Evolutionary conservation across 352 stramenopile genomes (phyloP), one percentile per base, ranked within the genome.

Genomic region (Pythium monospermum): DNA sequence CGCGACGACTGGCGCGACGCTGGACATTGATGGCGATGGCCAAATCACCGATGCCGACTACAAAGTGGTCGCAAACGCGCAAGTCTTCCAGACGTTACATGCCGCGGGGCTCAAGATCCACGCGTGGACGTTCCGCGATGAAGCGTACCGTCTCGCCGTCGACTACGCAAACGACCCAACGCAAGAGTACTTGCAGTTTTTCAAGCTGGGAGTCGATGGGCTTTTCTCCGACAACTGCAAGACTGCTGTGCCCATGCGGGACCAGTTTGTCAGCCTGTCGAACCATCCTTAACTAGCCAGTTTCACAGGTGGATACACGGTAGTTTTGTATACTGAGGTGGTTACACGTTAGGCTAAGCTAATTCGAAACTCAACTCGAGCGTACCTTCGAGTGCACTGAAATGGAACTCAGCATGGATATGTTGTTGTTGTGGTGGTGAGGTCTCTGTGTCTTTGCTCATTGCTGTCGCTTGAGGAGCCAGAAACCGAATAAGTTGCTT

Each of bases 401-500:
- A 88, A 33, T 54, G 49, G 39, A 85, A 85, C 6, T 30, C 56
- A 18, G 64, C 71, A 12, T 59, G 58, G 70, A n/a, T 12, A 25
- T 59, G 0, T 40, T 15, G 27, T 44, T 31, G 15, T 11, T 40
- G 3, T 22, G 22, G 22, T 55, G 35, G 18, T 38, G 18, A n/a
- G n/a, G n/a, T n/a, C n/a, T n/a, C n/a, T n/a, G n/a, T n/a, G n/a
- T n/a, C n/a, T n/a, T n/a, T n/a, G n/a, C n/a, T n/a, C n/a, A n/a
- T n/a, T 2, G 35, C 32, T 5, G 23, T 32, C 19, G 19, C 38
- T 35, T 11, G 8, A 4, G 67, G 62, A 7, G 60, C 56, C 8
- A 91, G 54, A 55, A 91, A 91, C 13, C 80, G 75, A 16, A 91
- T 72, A 22, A 85, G 67, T 59, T 91, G 80, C 68, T 91, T 91